Base-by-base conservation (phyloP, 2,329 filamentous ascomycete species). In the Trichoderma breve region DNA sequence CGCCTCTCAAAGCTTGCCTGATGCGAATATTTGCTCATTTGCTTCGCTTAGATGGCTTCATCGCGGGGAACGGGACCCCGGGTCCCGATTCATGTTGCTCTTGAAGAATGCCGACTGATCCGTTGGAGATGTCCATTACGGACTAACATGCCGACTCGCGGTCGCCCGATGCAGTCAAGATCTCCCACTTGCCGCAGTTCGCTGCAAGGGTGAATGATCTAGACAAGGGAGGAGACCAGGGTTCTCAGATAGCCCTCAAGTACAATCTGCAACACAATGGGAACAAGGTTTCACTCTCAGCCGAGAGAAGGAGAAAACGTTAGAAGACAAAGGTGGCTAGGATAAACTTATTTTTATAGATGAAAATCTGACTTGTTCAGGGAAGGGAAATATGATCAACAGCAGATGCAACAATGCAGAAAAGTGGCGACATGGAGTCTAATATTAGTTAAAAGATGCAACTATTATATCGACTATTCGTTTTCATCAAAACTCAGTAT, bases 101-200 rank as follows among this genome's bases (percentile, higher is more conserved):
- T 67, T 39, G 15, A 39, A 21, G 15, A 4, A 18, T 67, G 64
- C 64, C 64, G 64, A 67, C 32, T 67, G 64, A 67, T 67, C 64
- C 64, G 64, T 39, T 57, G 32, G 6, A 57, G 11, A 4, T 18
- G 30, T 67, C 64, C 51, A 39, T 15, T 15, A 12, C 32, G 30
- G 47, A 28, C 32, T 39, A 9, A 57, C 8, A 39, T 39, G 32
- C 30, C 47, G 64, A 24, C 30, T 6, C 11, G 21, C 34, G 62
- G 28, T 28, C 63, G 28, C 43, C 39, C 28, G 39, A 32, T 34
- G 62, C 62, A 51, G 43, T 2, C 62, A 65, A 12, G 26, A 32
- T 26, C 39, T 53, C 24, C 30, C 26, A 28, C 24, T 30, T 47
- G 36, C 62, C 21, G 62, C 62, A 65, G 39, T 53, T 28, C 14